Base-by-base conservation (phyloP, 2,329 filamentous ascomycete genomes). In the Aspergillus unguis region DNA sequence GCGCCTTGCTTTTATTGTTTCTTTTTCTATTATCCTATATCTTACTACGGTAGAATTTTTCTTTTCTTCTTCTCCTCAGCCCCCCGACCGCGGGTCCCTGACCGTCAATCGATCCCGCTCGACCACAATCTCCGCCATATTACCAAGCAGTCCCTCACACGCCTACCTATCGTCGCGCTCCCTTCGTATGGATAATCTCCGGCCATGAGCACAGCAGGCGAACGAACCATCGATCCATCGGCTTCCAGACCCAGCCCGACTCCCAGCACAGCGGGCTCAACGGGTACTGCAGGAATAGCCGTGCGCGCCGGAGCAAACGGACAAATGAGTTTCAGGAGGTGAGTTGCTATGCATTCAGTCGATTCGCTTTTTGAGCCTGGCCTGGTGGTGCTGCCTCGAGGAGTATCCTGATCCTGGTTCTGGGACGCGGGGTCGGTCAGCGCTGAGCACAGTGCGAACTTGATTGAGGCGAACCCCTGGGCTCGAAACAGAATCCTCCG, bases 291-390 rank as follows among this genome's bases (percentile, higher is more conserved):
- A 48, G 67, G 68, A 43, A 66, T 67, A 54, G 66, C 64, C 9
- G 68, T 66, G 58, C 66, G 64, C 57, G 62, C 59, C 48, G 65
- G 63, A 23, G 49, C 63, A 50, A 66, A 60, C 52, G 73, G 75
- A 52, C 79, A 82, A 61, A 74, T 80, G 56, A 84, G 81, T 69
- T 85, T 85, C 63, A 74, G 82, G 75, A 80, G 81, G 81, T 84
- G 70, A 66, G 76, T 68, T 41, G 44, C 53, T 33, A 9, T 36
- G 17, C 48, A 17, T 43, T 41, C 17, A 17, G 17, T 17, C 17
- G 17, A 17, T 49, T 49, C 11, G 32, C 41, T 48, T 36, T 40
- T 46, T 33, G 32, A 47, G 11, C 50, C 44, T 26, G 23, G 11
- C 26, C 17, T 17, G 36, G 23, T 44, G 35, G 44, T 31, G 43